Percentiles rank a stretch among this genome's conserved stretches.
These are phyloP conservation scores for Kuraishia ogatae DNA, from an alignment of 805 yeast species.

Conservation along the genomic window DNA sequence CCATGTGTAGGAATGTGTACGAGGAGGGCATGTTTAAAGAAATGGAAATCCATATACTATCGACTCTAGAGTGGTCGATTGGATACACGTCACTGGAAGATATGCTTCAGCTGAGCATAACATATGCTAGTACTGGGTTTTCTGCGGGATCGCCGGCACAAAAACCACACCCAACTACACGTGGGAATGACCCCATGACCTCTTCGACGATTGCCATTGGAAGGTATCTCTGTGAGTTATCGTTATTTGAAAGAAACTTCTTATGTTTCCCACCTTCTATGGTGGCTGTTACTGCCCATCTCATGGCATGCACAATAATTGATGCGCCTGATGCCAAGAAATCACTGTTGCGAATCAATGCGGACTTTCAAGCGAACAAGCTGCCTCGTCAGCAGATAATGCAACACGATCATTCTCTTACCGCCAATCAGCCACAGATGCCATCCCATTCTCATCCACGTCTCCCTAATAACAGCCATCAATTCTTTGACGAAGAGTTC, in stretches of 20 bases:
- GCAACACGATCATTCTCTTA: neutral
- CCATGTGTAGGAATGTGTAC: constrained; percentile 52
- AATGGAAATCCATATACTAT: constrained; percentile 35
- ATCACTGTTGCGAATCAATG: constrained; percentile 16
- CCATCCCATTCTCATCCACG: neutral
- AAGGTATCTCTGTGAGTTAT: constrained; percentile 45
- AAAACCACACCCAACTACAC: constrained; percentile 16
- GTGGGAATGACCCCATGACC: constrained; percentile 25
- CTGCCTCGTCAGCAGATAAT: constrained; percentile 6
- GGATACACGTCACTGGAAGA: constrained; percentile 45
- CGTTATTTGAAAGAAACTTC: constrained; percentile 39
- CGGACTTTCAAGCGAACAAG: neutral
- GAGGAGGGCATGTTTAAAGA: constrained; percentile 37
- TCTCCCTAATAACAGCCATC: neutral
- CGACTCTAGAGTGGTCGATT: constrained; percentile 30
- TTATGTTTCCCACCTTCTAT: constrained; percentile 33
- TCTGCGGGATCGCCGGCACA: constrained; percentile 11
- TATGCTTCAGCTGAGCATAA: constrained; percentile 32
- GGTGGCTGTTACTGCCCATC: constrained; percentile 41
- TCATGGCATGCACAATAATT: constrained; percentile 45
- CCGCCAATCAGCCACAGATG: neutral
- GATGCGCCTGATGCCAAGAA: constrained; percentile 35
- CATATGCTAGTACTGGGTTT: constrained; percentile 23
- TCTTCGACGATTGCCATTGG: constrained; percentile 48
- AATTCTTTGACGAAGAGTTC: constrained; percentile 7